These are phyloP conservation scores for Austropuccinia psidii DNA, from an alignment of 1,284 basidiomycete species.

Conservation along the genomic window DNA sequence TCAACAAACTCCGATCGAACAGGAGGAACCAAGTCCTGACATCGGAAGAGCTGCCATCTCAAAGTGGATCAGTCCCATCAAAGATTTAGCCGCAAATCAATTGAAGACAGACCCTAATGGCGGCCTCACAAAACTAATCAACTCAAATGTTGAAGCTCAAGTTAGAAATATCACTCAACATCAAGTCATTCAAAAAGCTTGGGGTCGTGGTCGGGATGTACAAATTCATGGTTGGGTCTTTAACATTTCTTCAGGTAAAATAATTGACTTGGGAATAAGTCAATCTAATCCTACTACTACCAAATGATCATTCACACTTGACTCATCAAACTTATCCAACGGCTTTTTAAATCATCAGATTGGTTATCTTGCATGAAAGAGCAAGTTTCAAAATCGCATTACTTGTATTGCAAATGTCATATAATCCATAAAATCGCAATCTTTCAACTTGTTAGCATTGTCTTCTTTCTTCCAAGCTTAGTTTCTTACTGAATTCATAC, in stretches of 20 bases:
- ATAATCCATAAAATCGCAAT: too few relatives aligned
- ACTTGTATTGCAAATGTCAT: too few relatives aligned
- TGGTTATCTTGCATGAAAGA: too few relatives aligned
- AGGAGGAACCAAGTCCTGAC: neutral
- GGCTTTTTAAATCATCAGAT: too few relatives aligned
- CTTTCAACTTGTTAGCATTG: too few relatives aligned
- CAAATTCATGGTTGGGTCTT: conserved; percentile 40
- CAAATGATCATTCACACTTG: too few relatives aligned
- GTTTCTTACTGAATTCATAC: too few relatives aligned
- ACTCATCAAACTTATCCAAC: too few relatives aligned
- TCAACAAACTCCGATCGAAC: neutral
- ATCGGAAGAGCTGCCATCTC: conserved; percentile 33
- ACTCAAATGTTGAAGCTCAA: conserved; percentile 38
- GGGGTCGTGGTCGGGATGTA: conserved; percentile 37
- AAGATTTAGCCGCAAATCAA: conserved; percentile 36
- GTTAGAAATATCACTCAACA: conserved; percentile 39
- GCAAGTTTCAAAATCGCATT: too few relatives aligned
- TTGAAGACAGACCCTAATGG: conserved; percentile 25
- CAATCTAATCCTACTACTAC: conserved; percentile 20
- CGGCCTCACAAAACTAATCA: conserved; percentile 7
- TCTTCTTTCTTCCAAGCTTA: too few relatives aligned
- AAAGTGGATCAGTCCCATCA: conserved; percentile 39
- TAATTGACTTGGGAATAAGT: conserved; percentile 38
- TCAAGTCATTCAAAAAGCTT: conserved; percentile 39
- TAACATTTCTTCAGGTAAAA: conserved; percentile 39